phyloP scores from a whole-genome alignment of 495 filamentous ascomycete genomes.

The Rostrohypoxylon terebratum region DNA sequence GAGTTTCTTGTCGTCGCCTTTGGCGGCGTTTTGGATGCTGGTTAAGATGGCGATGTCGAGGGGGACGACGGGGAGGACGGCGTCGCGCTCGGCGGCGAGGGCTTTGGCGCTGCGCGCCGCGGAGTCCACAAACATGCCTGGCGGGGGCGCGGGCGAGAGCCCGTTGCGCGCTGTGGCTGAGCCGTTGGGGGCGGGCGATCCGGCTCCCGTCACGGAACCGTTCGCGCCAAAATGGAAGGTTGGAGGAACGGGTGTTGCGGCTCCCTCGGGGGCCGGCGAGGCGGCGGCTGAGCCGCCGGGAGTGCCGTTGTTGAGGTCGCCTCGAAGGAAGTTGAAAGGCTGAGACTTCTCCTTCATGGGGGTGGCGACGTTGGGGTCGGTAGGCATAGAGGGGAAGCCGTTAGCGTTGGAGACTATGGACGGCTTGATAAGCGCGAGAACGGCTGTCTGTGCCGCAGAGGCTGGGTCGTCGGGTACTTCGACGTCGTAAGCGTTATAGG shows the following conservation, averaged over 20 bases:
- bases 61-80: constrained; percentile 81
- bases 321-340: constrained; percentile 67
- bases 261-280: constrained; percentile 84
- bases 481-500: constrained; percentile 89
- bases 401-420: constrained; percentile 57
- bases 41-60: constrained; percentile 91
- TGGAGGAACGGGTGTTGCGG: constrained; percentile 73
- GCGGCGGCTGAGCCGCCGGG: constrained; percentile 86
- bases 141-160: constrained; percentile 59
- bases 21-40: constrained; percentile 85
- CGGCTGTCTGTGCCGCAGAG: constrained; percentile 84
- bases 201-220: constrained; percentile 56
- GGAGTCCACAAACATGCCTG: constrained; percentile 52
- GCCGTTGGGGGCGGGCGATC: constrained; percentile 59
- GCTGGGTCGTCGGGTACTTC: constrained; percentile 87
- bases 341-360: constrained; percentile 65
- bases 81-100: constrained; percentile 76
- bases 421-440: constrained; percentile 76
- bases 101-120: constrained; percentile 61
- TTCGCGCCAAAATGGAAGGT: constrained; percentile 63
- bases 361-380: constrained; percentile 58
- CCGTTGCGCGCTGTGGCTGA: constrained; percentile 54
- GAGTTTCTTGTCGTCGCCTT: constrained; percentile 90
- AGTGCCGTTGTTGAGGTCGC: constrained; percentile 70
- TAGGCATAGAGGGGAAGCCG: constrained; percentile 50